Percentiles rank a stretch among this genome's conserved stretches.
Conservation (phyloP, 805 yeast species). For the Candida cerambycidarum region DNA sequence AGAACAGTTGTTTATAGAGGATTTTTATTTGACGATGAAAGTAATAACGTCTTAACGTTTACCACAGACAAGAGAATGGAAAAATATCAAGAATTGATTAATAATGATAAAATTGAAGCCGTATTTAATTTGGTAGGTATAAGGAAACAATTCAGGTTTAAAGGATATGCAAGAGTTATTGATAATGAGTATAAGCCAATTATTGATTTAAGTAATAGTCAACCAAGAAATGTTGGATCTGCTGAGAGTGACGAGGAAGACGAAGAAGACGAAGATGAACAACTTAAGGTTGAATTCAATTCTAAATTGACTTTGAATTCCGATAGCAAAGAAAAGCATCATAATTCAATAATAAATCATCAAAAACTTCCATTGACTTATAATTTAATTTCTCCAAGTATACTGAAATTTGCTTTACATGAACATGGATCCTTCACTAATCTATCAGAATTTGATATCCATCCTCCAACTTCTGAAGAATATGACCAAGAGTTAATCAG, state of each 20-base stretch:
- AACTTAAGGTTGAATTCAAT: neutral
- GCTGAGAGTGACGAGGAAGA: constrained; percentile 10
- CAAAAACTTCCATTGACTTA: constrained; percentile 21
- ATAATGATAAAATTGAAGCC: constrained; percentile 65
- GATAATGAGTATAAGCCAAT: constrained; percentile 32
- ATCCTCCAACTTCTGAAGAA: constrained; percentile 57
- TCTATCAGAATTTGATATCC: constrained; percentile 25
- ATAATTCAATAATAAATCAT: neutral
- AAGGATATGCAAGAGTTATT: constrained; percentile 58
- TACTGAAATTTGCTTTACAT: neutral
- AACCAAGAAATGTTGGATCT: constrained; percentile 22
- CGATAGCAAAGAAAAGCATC: neutral
- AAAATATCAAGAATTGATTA: constrained; percentile 54
- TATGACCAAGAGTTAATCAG: constrained; percentile 66
- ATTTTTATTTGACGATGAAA: constrained; percentile 67
- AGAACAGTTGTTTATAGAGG: constrained; percentile 75
- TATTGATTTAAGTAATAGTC: constrained; percentile 30
- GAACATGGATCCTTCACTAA: constrained; percentile 27
- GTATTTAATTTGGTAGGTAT: constrained; percentile 67
- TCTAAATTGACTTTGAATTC: neutral
- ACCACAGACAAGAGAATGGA: constrained; percentile 71
- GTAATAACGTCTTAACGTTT: constrained; percentile 65
- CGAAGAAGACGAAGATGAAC: constrained; percentile 3
- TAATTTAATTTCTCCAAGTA: constrained; percentile 25
- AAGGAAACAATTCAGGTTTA: constrained; percentile 69